These are phyloP conservation scores for Picea engelmannii DNA, from an alignment of 83 land plant species.

Conservation along the genomic window DNA sequence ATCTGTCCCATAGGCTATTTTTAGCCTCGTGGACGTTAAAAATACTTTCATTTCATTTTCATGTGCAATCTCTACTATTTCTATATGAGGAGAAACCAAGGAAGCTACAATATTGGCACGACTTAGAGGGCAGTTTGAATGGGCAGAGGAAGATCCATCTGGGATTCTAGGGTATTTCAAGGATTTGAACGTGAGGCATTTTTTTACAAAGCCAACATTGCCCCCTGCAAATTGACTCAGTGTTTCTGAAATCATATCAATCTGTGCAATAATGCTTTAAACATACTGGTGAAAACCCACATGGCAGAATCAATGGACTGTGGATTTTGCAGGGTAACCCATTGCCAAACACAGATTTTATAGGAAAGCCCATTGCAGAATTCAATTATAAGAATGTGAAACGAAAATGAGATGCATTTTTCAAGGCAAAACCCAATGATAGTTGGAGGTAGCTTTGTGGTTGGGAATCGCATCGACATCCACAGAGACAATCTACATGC, in stretches of 20 bases:
- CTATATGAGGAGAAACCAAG: neutral
- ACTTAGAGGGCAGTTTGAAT: constrained; percentile 73
- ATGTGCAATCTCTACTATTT: no score
- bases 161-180: neutral
- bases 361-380: neutral
- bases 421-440: neutral
- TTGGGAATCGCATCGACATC: no score
- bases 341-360: neutral
- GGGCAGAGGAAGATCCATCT: constrained; percentile 14
- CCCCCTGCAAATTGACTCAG: no score
- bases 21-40: no score
- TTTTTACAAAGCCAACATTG: neutral
- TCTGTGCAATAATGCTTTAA: neutral
- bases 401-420: neutral
- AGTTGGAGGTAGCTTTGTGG: no score
- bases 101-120: constrained; percentile 36
- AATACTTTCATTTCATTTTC: no score
- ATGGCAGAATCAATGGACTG: neutral
- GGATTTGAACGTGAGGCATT: neutral
- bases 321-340: neutral
- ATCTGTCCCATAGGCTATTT: no score
- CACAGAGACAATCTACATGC: no score
- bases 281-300: neutral
- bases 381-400: neutral
- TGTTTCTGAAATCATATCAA: neutral